These are phyloP conservation scores for Fusarium heterosporum DNA, from an alignment of 2,329 filamentous ascomycete genomes.

Conservation along the genomic window DNA sequence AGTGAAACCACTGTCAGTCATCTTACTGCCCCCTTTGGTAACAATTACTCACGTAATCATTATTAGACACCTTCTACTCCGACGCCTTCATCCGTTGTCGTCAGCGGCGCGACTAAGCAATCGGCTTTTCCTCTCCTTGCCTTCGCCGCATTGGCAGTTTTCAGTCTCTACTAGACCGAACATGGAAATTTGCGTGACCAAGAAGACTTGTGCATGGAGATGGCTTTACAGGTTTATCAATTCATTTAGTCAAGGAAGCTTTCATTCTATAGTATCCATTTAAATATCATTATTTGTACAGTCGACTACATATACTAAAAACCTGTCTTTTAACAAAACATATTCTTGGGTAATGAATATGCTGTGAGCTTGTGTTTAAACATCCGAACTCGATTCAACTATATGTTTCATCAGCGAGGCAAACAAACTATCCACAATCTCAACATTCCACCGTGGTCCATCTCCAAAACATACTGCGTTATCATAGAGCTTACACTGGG, in stretches of 20 bases:
- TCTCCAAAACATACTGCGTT: constrained; percentile 15
- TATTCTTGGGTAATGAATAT: neutral
- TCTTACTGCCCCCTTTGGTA: neutral
- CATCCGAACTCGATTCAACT: rapidly evolving
- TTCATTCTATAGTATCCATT: too few species aligned
- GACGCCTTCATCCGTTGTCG: constrained; percentile 11
- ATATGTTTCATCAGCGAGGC: neutral
- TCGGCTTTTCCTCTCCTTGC: constrained; percentile 4
- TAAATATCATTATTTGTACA: too few species aligned
- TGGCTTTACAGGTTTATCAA: too few species aligned
- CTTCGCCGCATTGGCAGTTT: neutral
- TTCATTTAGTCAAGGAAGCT: too few species aligned
- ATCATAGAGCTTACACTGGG: neutral
- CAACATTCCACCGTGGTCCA: constrained; percentile 8
- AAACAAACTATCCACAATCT: neutral
- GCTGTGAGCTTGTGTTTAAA: neutral
- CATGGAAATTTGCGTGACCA: too few species aligned
- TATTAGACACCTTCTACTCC: constrained; percentile 14
- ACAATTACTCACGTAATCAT: neutral
- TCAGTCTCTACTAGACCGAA: constrained; percentile 16
- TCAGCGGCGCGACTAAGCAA: constrained; percentile 27
- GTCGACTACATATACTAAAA: too few species aligned
- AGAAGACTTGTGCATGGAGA: too few species aligned
- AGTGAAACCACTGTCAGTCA: neutral
- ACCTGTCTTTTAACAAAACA: too few species aligned